Evolutionary conservation across 495 filamentous ascomycete species (phyloP).

Genomic region (Immersiella caudata): DNA sequence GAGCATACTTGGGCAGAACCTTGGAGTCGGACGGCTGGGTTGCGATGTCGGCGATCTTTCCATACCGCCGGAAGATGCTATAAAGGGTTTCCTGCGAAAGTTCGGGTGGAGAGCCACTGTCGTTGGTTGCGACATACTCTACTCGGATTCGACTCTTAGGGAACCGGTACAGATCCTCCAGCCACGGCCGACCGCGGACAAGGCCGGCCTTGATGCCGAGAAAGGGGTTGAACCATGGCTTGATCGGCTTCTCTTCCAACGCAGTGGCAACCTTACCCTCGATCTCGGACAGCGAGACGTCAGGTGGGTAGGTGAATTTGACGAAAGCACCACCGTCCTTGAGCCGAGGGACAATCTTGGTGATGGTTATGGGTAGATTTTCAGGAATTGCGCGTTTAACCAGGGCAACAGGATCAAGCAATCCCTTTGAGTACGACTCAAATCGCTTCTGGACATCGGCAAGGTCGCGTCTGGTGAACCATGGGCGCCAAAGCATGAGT

Average conservation of each 20-base stretch:
- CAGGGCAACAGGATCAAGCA: conserved; percentile 66
- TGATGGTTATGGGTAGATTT: conserved; percentile 65
- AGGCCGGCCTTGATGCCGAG: conserved; percentile 65
- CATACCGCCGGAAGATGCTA: conserved; percentile 84
- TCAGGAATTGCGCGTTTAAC: conserved; percentile 64
- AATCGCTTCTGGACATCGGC: conserved; percentile 65
- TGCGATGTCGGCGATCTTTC: conserved; percentile 80
- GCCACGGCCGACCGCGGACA: conserved; percentile 86
- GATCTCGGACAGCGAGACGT: conserved; percentile 59
- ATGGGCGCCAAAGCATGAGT: conserved; percentile 62
- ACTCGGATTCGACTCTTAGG: conserved; percentile 75
- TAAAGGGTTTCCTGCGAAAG: conserved; percentile 88
- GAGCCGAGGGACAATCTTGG: conserved; percentile 75
- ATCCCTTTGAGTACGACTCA: conserved; percentile 57
- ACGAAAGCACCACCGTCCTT: conserved; percentile 95
- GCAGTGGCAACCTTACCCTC: conserved; percentile 51
- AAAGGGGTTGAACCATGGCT: conserved; percentile 88
- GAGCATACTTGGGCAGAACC: conserved; percentile 74
- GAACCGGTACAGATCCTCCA: conserved; percentile 86
- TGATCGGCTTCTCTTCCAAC: conserved; percentile 70
- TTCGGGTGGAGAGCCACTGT: conserved; percentile 58
- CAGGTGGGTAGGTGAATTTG: conserved; percentile 70
- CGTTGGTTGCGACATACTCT: conserved; percentile 76
- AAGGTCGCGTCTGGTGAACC: conserved; percentile 56
- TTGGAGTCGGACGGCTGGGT: conserved; percentile 83